Evolutionary conservation across 108 stramenopile genomes (phyloP).

Genomic region (Discostella pseudostelligera): DNA sequence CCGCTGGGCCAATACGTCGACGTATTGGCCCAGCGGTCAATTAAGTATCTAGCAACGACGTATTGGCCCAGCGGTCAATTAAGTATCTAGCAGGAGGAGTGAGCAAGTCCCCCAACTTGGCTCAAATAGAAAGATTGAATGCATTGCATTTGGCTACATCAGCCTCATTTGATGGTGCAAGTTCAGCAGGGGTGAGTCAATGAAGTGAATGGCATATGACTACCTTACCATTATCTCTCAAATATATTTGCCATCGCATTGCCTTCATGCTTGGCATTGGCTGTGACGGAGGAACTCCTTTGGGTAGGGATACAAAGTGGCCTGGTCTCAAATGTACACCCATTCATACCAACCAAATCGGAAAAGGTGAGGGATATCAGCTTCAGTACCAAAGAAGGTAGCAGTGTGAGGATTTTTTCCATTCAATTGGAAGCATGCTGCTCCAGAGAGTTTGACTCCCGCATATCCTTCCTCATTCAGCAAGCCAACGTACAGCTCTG

Average conservation of each 20-base stretch:
- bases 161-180: conserved; percentile 11
- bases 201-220: conserved; percentile 12
- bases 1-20: too few relatives aligned
- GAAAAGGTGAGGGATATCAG: conserved; percentile 38
- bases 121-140: conserved; percentile 1
- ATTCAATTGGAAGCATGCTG: conserved; percentile 30
- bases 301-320: neutral
- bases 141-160: neutral
- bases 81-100: too few relatives aligned
- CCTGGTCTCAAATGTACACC: conserved; percentile 27
- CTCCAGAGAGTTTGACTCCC: conserved; percentile 4
- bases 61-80: too few relatives aligned
- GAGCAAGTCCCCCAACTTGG: too few relatives aligned
- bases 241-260: conserved; percentile 48
- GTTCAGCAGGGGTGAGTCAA: conserved; percentile 20
- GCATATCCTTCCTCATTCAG: conserved; percentile 34
- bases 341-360: conserved; percentile 48
- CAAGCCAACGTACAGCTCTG: conserved; percentile 36
- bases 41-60: too few relatives aligned
- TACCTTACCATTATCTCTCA: conserved; percentile 29
- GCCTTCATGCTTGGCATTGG: conserved; percentile 32
- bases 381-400: conserved; percentile 22
- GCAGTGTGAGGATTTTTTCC: conserved; percentile 33
- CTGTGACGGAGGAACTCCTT: conserved; percentile 30
- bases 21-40: too few relatives aligned